These are phyloP conservation scores for Lentinula raphanica DNA, from an alignment of 768 basidiomycete genomes.

Conservation along the genomic window DNA sequence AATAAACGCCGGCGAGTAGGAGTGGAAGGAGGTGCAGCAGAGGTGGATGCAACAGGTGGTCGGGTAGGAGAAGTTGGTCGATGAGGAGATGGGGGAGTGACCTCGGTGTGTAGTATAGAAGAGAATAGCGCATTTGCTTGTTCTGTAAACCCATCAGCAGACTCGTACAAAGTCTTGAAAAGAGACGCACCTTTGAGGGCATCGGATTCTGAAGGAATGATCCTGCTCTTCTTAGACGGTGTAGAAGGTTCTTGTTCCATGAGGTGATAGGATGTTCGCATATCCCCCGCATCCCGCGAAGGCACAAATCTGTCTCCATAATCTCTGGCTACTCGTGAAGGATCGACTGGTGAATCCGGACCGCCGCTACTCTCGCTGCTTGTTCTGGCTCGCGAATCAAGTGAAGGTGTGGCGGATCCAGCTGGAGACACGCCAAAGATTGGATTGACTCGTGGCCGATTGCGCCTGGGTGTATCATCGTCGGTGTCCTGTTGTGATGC, in stretches of 20 bases:
- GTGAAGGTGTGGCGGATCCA: conserved; percentile 47
- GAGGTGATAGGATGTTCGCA: conserved; percentile 64
- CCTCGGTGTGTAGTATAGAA: conserved; percentile 71
- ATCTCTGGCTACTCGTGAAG: conserved; percentile 30
- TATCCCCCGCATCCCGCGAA: conserved; percentile 54
- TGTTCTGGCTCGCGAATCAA: conserved; percentile 49
- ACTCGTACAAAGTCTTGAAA: not conserved
- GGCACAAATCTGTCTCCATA: conserved; percentile 70
- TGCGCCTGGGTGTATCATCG: conserved; percentile 47
- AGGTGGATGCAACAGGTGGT: conserved; percentile 34
- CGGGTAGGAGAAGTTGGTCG: conserved; percentile 60
- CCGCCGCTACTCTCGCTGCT: conserved; percentile 51
- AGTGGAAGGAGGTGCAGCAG: conserved; percentile 40
- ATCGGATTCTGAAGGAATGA: conserved; percentile 66
- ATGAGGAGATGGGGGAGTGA: conserved; percentile 64
- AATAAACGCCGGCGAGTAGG: conserved; percentile 62
- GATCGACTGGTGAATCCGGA: conserved; percentile 27
- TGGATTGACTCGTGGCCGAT: conserved; percentile 46
- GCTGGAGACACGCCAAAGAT: conserved; percentile 43
- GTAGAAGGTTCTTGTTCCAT: conserved; percentile 56
- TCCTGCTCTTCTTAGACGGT: conserved; percentile 52
- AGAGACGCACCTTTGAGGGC: conserved; percentile 59
- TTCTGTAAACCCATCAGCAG: conserved; percentile 29
- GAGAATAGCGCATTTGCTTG: conserved; percentile 83
- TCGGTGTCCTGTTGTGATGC: conserved; percentile 61